Evolutionary conservation across 2,329 filamentous ascomycete genomes (phyloP), one percentile per base, ranked within the genome.

Genomic region (Exutisphaerella laricina): DNA sequence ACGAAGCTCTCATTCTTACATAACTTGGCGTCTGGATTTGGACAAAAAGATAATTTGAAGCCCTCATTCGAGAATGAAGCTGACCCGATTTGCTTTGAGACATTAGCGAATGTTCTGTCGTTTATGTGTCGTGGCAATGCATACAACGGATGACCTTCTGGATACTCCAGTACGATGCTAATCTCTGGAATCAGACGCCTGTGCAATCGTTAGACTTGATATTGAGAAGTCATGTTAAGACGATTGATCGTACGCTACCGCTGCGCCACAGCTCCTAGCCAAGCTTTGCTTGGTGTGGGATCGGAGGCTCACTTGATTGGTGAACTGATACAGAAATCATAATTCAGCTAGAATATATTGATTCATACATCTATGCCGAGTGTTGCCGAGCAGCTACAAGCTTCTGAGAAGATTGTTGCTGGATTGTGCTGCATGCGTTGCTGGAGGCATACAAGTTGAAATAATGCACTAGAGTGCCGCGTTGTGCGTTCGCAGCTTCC

Each of bases 71-170:
- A 20, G 18, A 31, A 10, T 51, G 49, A 51, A 49, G 39, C 46
- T 44, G 40, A 49, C 49, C 49, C 48, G 44, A 48, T 48, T 17
- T 18, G 13, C 8, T 29, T 47, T 47, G 48, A n/a, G n/a, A n/a
- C n/a, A n/a, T n/a, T n/a, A n/a, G n/a, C n/a, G n/a, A n/a, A n/a
- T n/a, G n/a, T n/a, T n/a, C n/a, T n/a, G n/a, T n/a, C n/a, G n/a
- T n/a, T n/a, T n/a, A n/a, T n/a, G n/a, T n/a, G n/a, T n/a, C n/a
- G n/a, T n/a, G n/a, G n/a, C n/a, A n/a, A n/a, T n/a, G n/a, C n/a
- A n/a, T n/a, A n/a, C n/a, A 50, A 50, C 48, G 48, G 48, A 50
- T 50, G 48, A 48, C 42, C 48, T 49, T 48, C 39, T 46, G 43
- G 45, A 45, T 61, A 29, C 32, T 49, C 47, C 36, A 52, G 33